Conservation (phyloP, 352 stramenopile species). For the Pythium rishiriense region DNA sequence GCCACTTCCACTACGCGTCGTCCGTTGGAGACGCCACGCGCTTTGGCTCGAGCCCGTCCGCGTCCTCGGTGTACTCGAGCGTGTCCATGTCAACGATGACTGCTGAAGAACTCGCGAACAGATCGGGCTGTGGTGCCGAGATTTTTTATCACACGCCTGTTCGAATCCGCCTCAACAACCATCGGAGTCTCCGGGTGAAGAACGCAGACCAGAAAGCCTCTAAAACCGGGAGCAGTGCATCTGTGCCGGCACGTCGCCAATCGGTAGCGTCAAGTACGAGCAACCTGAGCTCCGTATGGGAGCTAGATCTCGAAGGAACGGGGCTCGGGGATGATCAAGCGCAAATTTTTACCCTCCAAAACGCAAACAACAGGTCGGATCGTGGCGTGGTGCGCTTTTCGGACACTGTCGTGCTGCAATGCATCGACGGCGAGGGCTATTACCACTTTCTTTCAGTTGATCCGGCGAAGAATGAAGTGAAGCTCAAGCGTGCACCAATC, state of each 20-base stretch:
- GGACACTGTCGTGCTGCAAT: conserved; percentile 79
- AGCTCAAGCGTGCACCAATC: conserved; percentile 69
- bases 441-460: conserved; percentile 78
- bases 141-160: conserved; percentile 76
- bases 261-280: conserved; percentile 13
- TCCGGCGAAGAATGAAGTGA: conserved; percentile 50
- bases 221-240: conserved; percentile 6
- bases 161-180: conserved; percentile 68
- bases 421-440: conserved; percentile 60
- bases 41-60: neutral
- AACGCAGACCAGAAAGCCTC: conserved; percentile 6
- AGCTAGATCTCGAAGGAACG: conserved; percentile 57
- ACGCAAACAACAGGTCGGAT: conserved; percentile 67
- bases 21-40: conserved; percentile 1
- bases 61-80: conserved; percentile 18
- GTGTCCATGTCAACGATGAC: conserved; percentile 24
- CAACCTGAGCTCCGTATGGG: conserved; percentile 8
- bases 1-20: conserved; percentile 19
- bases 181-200: conserved; percentile 62
- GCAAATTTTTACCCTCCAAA: conserved; percentile 80
- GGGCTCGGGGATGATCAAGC: conserved; percentile 70
- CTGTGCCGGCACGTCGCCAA: conserved; percentile 8
- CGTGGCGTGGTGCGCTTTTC: conserved; percentile 72
- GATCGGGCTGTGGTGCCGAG: conserved; percentile 63
- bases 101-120: conserved; percentile 46